Conservation (phyloP, 805 yeast species). For the Saccharomycopsis lassenensis region DNA sequence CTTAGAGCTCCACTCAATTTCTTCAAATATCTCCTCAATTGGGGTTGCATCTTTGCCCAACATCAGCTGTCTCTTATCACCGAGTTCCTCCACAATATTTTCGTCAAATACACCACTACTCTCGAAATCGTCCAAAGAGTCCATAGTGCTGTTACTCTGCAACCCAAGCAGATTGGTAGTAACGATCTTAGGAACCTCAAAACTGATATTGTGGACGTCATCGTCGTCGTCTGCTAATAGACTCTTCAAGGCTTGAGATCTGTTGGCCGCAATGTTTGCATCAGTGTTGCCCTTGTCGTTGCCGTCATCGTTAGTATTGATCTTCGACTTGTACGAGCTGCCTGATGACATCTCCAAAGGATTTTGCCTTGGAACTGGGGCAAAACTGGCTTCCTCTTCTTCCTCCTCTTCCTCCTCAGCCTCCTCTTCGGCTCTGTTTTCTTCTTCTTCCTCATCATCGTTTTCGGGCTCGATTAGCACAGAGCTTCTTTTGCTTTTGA, state of each 20-base stretch:
- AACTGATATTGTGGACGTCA: too few species aligned
- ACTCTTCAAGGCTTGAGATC: neutral
- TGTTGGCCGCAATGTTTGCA: too few species aligned
- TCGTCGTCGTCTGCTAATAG: neutral
- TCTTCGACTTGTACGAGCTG: too few species aligned
- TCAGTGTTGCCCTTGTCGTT: conserved; percentile 2
- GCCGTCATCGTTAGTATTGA: conserved; percentile 2
- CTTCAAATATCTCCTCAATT: conserved; percentile 61
- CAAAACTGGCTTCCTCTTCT: neutral
- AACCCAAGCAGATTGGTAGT: too few species aligned
- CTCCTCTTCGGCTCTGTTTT: conserved; percentile 17
- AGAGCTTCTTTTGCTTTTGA: conserved; percentile 12
- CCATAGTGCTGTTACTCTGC: too few species aligned
- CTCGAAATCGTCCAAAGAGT: conserved; percentile 3
- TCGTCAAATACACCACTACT: conserved; percentile 13
- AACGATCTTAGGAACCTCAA: too few species aligned
- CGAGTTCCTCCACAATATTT: conserved; percentile 8
- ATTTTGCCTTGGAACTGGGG: neutral
- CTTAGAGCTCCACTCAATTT: conserved; percentile 61
- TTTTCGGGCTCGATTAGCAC: conserved; percentile 13
- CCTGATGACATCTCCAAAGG: too few species aligned
- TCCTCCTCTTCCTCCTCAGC: neutral
- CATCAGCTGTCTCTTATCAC: conserved; percentile 2
- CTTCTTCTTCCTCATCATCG: conserved; percentile 16
- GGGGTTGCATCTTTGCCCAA: conserved; percentile 20